Evolutionary conservation across 108 stramenopile species (phyloP).

Genomic region (Pseudonitzschia multiseries): DNA sequence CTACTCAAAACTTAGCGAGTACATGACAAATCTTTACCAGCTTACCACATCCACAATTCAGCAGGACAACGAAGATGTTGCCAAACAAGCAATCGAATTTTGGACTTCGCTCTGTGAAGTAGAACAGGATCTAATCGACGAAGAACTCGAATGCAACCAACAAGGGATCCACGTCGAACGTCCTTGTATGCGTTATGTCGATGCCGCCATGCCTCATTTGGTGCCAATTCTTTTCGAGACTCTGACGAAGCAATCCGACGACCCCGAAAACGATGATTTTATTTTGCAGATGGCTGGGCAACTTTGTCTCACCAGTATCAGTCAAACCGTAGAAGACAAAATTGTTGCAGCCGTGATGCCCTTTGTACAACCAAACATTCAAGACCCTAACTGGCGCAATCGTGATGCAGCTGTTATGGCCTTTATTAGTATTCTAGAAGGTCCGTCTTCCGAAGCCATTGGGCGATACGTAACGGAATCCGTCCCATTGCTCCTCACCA

Average conservation of each 20-base stretch:
- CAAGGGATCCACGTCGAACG: constrained; percentile 43
- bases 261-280: constrained; percentile 81
- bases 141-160: constrained; percentile 53
- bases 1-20: constrained; percentile 89
- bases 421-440: constrained; percentile 89
- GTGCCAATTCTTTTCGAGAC: constrained; percentile 83
- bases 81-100: constrained; percentile 92
- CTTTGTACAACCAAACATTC: constrained; percentile 87
- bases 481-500: constrained; percentile 78
- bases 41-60: constrained; percentile 86
- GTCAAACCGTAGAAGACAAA: constrained; percentile 81
- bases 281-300: constrained; percentile 88
- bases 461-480: constrained; percentile 78
- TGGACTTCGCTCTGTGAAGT: constrained; percentile 92
- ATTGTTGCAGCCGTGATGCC: constrained; percentile 83
- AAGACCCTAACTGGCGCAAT: constrained; percentile 86
- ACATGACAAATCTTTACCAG: constrained; percentile 91
- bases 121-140: constrained; percentile 84
- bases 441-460: constrained; percentile 76
- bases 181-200: constrained; percentile 74
- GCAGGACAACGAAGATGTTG: constrained; percentile 81
- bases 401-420: constrained; percentile 95
- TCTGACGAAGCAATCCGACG: constrained; percentile 92
- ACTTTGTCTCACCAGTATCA: constrained; percentile 77
- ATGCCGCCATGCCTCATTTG: constrained; percentile 72